Conservation (phyloP, 495 filamentous ascomycete species). For the Bacidia rubella region DNA sequence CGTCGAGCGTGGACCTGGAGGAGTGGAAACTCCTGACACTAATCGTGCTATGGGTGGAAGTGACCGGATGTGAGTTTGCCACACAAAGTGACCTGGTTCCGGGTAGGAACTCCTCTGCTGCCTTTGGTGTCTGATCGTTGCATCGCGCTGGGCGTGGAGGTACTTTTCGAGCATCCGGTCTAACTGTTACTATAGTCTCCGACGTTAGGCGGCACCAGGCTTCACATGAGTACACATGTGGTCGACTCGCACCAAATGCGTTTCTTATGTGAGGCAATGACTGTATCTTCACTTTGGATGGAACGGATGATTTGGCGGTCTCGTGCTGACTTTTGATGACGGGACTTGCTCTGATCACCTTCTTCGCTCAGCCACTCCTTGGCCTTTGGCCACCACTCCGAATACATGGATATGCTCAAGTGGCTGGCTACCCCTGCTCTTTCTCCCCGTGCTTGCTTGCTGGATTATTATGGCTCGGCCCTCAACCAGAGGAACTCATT, state of each 20-base stretch:
- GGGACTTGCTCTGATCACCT: slow-evolving; percentile 8
- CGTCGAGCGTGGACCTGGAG: slow-evolving; percentile 45
- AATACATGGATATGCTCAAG: slow-evolving; percentile 8
- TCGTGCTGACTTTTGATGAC: not conserved
- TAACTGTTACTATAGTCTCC: slow-evolving; percentile 83
- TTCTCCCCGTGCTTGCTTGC: slow-evolving; percentile 6
- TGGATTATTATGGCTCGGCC: slow-evolving; percentile 16
- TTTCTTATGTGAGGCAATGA: slow-evolving; percentile 66
- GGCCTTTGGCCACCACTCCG: slow-evolving; percentile 5
- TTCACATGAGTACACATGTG: slow-evolving; percentile 67
- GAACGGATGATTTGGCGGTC: slow-evolving; percentile 37
- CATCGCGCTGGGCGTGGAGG: slow-evolving; percentile 58
- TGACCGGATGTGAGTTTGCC: slow-evolving; percentile 95
- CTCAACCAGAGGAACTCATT: slow-evolving; percentile 5
- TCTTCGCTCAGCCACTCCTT: slow-evolving; percentile 2
- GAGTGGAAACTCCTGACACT: slow-evolving; percentile 67
- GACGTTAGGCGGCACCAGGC: slow-evolving; percentile 90
- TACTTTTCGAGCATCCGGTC: slow-evolving; percentile 30
- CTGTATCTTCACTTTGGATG: slow-evolving; percentile 38
- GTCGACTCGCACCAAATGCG: slow-evolving; percentile 41
- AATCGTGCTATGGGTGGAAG: slow-evolving; percentile 81
- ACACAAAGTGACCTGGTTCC: slow-evolving; percentile 56
- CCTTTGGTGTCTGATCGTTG: slow-evolving; percentile 60
- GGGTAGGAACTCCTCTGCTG: slow-evolving; percentile 87
- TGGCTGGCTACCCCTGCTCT: slow-evolving; percentile 4